Percentiles rank a stretch among this genome's conserved stretches.
These are phyloP conservation scores for Kazachstania viticola DNA, from an alignment of 805 yeast species.

Conservation along the genomic window DNA sequence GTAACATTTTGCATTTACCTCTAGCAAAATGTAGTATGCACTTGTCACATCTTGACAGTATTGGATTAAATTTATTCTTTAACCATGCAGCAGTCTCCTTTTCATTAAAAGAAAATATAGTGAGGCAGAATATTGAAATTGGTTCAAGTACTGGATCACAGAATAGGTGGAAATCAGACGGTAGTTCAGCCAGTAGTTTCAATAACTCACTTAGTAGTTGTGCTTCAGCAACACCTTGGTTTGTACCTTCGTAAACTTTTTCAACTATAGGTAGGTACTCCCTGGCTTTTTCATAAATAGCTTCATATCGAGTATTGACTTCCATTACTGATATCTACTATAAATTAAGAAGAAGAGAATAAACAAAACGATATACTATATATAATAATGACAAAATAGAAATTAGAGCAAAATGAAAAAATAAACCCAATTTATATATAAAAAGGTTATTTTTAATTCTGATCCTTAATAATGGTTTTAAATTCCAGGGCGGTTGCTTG, in stretches of 20 bases:
- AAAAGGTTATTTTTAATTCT: no score
- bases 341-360: no score
- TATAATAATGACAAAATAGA: no score
- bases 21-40: constrained; percentile 45
- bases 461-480: no score
- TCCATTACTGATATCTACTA: no score
- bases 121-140: constrained; percentile 41
- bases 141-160: constrained; percentile 41
- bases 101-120: constrained; percentile 47
- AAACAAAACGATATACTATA: no score
- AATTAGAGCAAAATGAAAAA: no score
- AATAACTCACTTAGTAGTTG: constrained; percentile 30
- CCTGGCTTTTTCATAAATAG: constrained; percentile 9
- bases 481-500: no score
- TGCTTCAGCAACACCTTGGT: constrained; percentile 19
- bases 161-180: constrained; percentile 36
- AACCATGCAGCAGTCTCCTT: constrained; percentile 36
- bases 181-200: constrained; percentile 24
- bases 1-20: constrained; percentile 39
- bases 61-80: constrained; percentile 28
- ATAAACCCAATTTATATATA: no score
- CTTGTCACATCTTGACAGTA: constrained; percentile 37
- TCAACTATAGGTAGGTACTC: constrained; percentile 16
- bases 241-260: constrained; percentile 20
- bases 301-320: background rate